phyloP scores from a whole-genome alignment of 441 rosid genomes.

The Erodium trifolium region DNA sequence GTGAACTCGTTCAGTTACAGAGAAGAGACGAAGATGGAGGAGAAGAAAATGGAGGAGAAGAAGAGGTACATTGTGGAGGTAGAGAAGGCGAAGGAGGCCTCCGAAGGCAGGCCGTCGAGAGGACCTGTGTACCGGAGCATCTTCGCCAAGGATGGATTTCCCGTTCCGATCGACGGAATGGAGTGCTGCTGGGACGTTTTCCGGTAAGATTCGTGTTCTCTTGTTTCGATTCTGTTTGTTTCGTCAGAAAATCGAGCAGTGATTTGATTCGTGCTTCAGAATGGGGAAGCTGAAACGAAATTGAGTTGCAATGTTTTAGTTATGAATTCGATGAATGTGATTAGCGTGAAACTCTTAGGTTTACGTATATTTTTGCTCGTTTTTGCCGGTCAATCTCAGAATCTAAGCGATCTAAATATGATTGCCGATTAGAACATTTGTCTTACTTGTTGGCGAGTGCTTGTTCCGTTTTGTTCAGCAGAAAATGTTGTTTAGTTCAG shows the following conservation, averaged over 20 bases:
- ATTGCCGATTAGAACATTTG: neutral
- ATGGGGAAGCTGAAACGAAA: neutral
- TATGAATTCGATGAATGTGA: neutral
- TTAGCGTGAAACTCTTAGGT: neutral
- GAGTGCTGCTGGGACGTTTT: slow-evolving; percentile 89
- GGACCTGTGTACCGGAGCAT: slow-evolving; percentile 80
- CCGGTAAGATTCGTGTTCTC: slow-evolving; percentile 33
- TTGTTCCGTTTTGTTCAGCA: neutral
- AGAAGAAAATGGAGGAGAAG: slow-evolving; percentile 28
- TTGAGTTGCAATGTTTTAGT: neutral
- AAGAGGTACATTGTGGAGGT: slow-evolving; percentile 53
- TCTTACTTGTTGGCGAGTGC: neutral
- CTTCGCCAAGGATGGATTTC: slow-evolving; percentile 68
- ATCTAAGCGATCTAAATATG: slow-evolving; percentile 1
- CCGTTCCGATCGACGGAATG: slow-evolving; percentile 53
- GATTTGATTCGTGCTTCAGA: neutral
- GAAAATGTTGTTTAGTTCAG: neutral
- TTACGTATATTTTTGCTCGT: neutral
- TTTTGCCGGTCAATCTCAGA: neutral
- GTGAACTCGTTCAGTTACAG: neutral
- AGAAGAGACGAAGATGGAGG: neutral
- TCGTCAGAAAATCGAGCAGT: slow-evolving; percentile 15
- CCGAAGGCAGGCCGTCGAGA: slow-evolving; percentile 49
- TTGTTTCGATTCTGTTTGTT: slow-evolving; percentile 11
- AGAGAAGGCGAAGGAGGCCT: slow-evolving; percentile 52